phyloP scores from a whole-genome alignment of 2,329 filamentous ascomycete genomes.

The Xylariales sp. region DNA sequence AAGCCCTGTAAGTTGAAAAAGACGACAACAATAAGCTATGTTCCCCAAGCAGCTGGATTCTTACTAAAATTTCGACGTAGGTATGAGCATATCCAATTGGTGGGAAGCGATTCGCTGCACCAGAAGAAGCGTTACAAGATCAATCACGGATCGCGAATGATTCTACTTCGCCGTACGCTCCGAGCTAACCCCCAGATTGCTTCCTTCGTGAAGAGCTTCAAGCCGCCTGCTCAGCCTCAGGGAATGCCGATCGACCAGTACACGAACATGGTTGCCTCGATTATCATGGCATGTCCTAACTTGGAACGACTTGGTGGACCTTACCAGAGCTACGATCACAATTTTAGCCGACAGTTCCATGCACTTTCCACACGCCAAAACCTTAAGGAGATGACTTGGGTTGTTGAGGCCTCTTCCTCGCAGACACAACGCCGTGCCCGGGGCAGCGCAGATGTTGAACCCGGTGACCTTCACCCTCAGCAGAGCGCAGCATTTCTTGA shows the following conservation, averaged over 20 bases:
- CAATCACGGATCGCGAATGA: constrained; percentile 46
- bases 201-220: constrained; percentile 50
- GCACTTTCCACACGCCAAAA: constrained; percentile 53
- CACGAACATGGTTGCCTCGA: constrained; percentile 52
- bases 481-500: constrained; percentile 42
- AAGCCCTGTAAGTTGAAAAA: constrained; percentile 44
- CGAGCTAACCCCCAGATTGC: constrained; percentile 49
- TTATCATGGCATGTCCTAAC: constrained; percentile 63
- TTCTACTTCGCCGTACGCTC: constrained; percentile 54
- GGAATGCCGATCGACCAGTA: constrained; percentile 43
- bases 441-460: constrained; percentile 20
- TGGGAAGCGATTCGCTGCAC: constrained; percentile 49
- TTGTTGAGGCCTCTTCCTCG: constrained; percentile 37
- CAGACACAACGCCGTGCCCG: constrained; percentile 31
- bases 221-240: constrained; percentile 45
- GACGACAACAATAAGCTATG: no score
- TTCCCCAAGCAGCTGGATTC: no score
- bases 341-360: constrained; percentile 52
- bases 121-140: constrained; percentile 57
- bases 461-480: constrained; percentile 34
- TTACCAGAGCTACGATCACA: constrained; percentile 49
- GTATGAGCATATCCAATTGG: constrained; percentile 55
- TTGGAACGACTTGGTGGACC: constrained; percentile 55
- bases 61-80: no score
- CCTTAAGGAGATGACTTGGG: constrained; percentile 56